A percentile compares a stretch with the other conserved stretches of the same genome.
Evolutionary conservation across 2,329 filamentous ascomycete genomes (phyloP).

Genomic region (Aspergillus felis): DNA sequence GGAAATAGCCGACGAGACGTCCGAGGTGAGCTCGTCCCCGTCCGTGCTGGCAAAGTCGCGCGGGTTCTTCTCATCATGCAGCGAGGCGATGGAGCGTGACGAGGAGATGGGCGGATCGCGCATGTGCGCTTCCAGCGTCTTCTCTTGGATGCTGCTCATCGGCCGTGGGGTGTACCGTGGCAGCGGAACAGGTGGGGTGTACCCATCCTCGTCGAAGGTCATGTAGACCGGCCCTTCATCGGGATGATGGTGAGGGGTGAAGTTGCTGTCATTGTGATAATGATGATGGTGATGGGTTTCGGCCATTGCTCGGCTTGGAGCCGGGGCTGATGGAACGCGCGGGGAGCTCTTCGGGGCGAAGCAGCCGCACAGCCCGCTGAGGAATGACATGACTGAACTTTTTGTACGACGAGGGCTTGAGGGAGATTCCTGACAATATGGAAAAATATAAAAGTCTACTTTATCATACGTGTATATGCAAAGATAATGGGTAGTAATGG

Average conservation of each 20-base stretch:
- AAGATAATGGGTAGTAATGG: neutral
- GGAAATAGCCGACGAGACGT: constrained; percentile 39
- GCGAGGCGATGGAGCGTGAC: constrained; percentile 5
- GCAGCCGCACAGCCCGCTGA: constrained; percentile 23
- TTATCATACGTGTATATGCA: neutral
- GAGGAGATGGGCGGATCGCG: constrained; percentile 28
- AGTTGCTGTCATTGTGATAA: neutral
- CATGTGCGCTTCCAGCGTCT: constrained; percentile 35
- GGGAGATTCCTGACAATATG: neutral
- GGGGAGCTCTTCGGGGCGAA: constrained; percentile 9
- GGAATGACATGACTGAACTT: constrained; percentile 17
- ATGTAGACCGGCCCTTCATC: neutral
- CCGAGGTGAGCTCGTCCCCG: constrained; percentile 30
- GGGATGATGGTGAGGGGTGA: neutral
- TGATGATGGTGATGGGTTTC: neutral
- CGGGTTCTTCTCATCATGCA: constrained; percentile 30
- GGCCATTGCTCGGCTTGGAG: neutral
- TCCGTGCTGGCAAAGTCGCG: constrained; percentile 19
- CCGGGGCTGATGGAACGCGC: constrained; percentile 1
- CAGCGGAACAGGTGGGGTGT: constrained; percentile 32
- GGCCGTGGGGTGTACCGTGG: constrained; percentile 41
- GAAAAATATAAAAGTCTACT: neutral
- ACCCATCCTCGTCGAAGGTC: constrained; percentile 23
- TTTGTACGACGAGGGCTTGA: neutral
- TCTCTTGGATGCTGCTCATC: constrained; percentile 34